Evolutionary conservation across 192 early-diverging fungal genomes (phyloP).

Genomic region (Entomortierella beljakovae): DNA sequence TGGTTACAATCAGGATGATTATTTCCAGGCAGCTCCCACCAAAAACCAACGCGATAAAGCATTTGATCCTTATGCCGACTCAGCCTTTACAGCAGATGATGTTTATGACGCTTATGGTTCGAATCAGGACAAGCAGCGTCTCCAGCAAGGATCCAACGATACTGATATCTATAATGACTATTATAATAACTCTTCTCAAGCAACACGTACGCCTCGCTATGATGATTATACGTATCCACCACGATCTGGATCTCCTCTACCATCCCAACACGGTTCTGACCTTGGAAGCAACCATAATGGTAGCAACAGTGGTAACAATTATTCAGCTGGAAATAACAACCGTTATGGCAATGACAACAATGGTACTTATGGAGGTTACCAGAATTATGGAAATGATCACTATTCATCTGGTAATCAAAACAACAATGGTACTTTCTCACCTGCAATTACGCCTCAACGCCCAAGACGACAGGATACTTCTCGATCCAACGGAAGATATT

Average conservation of each 20-base stretch:
- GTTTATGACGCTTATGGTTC: constrained; percentile 17
- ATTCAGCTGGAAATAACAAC: not conserved
- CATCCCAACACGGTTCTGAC: constrained; percentile 41
- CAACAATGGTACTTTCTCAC: not conserved
- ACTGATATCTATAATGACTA: constrained; percentile 18
- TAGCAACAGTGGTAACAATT: constrained; percentile 1
- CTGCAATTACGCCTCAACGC: constrained; percentile 15
- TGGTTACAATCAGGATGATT: constrained; percentile 28
- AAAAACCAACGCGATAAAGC: not conserved
- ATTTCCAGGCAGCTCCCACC: constrained; percentile 35
- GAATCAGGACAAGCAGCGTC: constrained; percentile 22
- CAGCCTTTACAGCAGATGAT: constrained; percentile 32
- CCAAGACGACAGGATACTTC: constrained; percentile 23
- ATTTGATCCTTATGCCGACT: constrained; percentile 39
- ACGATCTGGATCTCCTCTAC: constrained; percentile 29
- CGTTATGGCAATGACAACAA: constrained; percentile 2
- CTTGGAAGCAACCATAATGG: constrained; percentile 27
- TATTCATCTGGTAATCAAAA: constrained; percentile 5
- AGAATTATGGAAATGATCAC: constrained; percentile 13
- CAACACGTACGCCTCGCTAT: constrained; percentile 4
- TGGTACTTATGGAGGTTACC: constrained; percentile 4
- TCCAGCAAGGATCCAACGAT: constrained; percentile 11
- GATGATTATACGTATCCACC: constrained; percentile 10
- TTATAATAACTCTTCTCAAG: not conserved
- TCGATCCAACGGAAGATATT: constrained; percentile 10